Conservation (phyloP, 2,329 filamentous ascomycete genomes). For the Madurella mycetomatis region DNA sequence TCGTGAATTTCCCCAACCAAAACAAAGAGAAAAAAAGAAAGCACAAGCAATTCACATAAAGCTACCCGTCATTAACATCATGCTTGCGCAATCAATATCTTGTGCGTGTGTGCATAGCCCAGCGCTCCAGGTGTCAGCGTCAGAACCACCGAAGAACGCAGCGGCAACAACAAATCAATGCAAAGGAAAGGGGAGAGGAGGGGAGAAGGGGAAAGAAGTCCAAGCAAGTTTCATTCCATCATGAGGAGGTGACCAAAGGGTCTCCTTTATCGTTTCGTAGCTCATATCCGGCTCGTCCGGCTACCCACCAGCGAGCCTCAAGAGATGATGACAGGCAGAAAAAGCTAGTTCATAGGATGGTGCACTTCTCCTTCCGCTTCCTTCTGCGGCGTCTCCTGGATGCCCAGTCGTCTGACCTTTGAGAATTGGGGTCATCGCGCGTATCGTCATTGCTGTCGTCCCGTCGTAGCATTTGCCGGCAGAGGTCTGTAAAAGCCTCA, state of each 20-base stretch:
- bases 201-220: too few relatives aligned
- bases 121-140: background rate
- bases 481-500: constrained; percentile 82
- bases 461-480: constrained; percentile 74
- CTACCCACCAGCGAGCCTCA: background rate
- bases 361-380: constrained; percentile 23
- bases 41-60: too few relatives aligned
- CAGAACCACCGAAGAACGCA: background rate
- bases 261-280: constrained; percentile 8
- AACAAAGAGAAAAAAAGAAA: too few relatives aligned
- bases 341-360: constrained; percentile 21
- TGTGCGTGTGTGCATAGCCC: background rate
- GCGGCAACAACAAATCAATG: background rate
- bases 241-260: background rate
- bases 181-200: background rate
- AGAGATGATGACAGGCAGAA: background rate
- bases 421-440: constrained; percentile 37
- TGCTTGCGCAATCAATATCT: constrained; percentile 8
- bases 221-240: background rate
- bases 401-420: constrained; percentile 37
- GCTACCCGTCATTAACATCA: background rate
- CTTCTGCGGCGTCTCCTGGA: constrained; percentile 19
- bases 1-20: background rate
- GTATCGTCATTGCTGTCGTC: constrained; percentile 49
- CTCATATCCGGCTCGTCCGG: constrained; percentile 5